Percentiles rank a stretch among this genome's conserved stretches.
Evolutionary conservation across 768 basidiomycete species (phyloP).

Genomic region (Naematelia encephala): DNA sequence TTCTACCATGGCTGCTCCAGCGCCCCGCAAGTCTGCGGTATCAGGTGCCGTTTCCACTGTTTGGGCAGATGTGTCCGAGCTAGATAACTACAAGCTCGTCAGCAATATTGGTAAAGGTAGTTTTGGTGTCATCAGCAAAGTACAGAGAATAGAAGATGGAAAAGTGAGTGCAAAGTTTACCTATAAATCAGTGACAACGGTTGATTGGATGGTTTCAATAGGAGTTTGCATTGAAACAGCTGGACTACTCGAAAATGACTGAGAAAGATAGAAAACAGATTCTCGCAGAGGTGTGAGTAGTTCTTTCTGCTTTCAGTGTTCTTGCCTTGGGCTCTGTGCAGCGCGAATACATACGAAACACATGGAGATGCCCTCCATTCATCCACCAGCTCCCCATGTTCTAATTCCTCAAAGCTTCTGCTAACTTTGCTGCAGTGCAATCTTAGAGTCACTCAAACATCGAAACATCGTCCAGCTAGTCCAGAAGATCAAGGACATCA

Average conservation of each 20-base stretch:
- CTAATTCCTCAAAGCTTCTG: neutral
- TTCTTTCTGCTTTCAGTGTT: neutral
- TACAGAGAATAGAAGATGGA: constrained; percentile 77
- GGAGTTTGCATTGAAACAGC: constrained; percentile 81
- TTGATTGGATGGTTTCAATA: constrained; percentile 2
- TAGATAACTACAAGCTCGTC: constrained; percentile 79
- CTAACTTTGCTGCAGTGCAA: constrained; percentile 62
- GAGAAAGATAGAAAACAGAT: constrained; percentile 96
- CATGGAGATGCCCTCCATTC: no score
- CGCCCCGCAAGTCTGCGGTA: neutral
- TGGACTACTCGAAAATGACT: constrained; percentile 95
- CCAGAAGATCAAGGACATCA: constrained; percentile 72
- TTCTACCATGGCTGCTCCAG: neutral
- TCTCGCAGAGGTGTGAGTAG: constrained; percentile 91
- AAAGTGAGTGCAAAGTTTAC: constrained; percentile 63
- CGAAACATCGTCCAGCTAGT: constrained; percentile 77
- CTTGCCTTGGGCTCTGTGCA: no score
- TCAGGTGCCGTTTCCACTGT: neutral
- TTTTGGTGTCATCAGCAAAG: constrained; percentile 96
- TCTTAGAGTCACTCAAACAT: constrained; percentile 90
- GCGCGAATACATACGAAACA: no score
- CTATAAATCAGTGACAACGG: neutral
- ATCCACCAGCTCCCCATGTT: no score
- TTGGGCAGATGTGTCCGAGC: constrained; percentile 37
- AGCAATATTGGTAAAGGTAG: constrained; percentile 95